Conservation (phyloP, 768 basidiomycete species). For the Asterophora lycoperdoides region DNA sequence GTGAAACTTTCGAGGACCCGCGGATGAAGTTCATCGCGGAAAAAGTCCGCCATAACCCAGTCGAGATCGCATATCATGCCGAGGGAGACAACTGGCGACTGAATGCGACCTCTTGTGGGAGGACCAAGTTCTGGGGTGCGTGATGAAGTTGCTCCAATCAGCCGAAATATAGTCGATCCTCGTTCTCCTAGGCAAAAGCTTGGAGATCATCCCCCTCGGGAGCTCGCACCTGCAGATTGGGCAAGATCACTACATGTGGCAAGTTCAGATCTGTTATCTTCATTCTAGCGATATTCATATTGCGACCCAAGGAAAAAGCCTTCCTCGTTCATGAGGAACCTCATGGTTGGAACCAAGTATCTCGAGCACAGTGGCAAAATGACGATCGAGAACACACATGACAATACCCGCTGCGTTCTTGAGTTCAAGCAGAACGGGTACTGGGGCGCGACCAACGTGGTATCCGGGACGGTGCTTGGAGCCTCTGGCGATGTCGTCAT, state of each 20-base stretch:
- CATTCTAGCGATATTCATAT: neutral
- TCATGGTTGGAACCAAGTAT: constrained; percentile 90
- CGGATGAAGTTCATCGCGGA: constrained; percentile 83
- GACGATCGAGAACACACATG: constrained; percentile 61
- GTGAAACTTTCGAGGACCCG: constrained; percentile 81
- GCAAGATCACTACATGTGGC: constrained; percentile 71
- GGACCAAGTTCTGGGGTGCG: constrained; percentile 89
- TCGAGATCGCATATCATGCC: constrained; percentile 83
- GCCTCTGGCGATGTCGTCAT: constrained; percentile 50
- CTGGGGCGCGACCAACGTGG: constrained; percentile 73
- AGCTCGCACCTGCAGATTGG: constrained; percentile 63
- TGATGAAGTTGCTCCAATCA: constrained; percentile 11
- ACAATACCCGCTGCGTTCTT: constrained; percentile 56
- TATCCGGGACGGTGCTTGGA: constrained; percentile 57
- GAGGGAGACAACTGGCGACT: constrained; percentile 77
- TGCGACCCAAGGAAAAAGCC: constrained; percentile 64
- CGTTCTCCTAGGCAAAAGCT: constrained; percentile 63
- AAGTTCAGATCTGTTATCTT: constrained; percentile 17
- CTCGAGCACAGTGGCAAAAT: constrained; percentile 82
- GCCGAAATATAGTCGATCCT: constrained; percentile 14
- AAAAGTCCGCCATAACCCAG: constrained; percentile 82
- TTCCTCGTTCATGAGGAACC: constrained; percentile 83
- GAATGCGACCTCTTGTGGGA: constrained; percentile 71
- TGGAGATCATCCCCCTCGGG: constrained; percentile 83
- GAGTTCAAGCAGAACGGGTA: constrained; percentile 87